Evolutionary conservation across 768 basidiomycete genomes (phyloP), one percentile per base, ranked within the genome.

Genomic region (Trichaptum fuscoviolaceum): DNA sequence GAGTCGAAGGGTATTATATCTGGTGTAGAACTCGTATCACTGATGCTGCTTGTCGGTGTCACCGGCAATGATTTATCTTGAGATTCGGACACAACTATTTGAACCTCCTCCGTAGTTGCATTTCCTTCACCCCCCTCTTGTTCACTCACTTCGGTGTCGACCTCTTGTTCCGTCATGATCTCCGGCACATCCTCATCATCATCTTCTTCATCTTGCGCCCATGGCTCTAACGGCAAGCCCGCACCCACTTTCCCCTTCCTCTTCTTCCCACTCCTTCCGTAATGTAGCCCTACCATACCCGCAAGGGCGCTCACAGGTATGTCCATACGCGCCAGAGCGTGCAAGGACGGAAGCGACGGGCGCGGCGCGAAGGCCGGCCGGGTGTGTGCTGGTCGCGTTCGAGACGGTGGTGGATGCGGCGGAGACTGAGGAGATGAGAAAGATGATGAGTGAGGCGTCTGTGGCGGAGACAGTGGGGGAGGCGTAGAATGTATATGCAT

Each of bases 301-400:
- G 80, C 78, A 9, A 77, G 67, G 35, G 75, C 67, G 17, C 25
- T 25, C 59, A 61, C 59, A 34, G 25, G 59, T 25, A 79, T 69
- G 63, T 79, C 74, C 67, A 76, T 73, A 57, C 75, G 75, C 10
- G 81, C 73, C 26, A 83, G 77, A 2, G 77, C 73, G 64, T 76
- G 71, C 42, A 83, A 69, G 0, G 82, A 80, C 0, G 82, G 82
- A 25, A 83, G 68, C 1, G 82, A 83, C 2, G 82, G 82, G 34
- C 78, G 77, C 1, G 77, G 63, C 0, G 70, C 63, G 52, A 83
- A 80, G 0, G 81, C 82, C 10, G 80, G 82, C 20, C 73, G 76
- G 12, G 81, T 81, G 63, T 77, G 68, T 0, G 82, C 82, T 0
- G 81, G 80, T 26, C 76, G 80, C 25, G 65, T 69, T 67, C 79